These are phyloP conservation scores for Ephemerocybe angulata DNA, from an alignment of 768 basidiomycete genomes.

Conservation along the genomic window DNA sequence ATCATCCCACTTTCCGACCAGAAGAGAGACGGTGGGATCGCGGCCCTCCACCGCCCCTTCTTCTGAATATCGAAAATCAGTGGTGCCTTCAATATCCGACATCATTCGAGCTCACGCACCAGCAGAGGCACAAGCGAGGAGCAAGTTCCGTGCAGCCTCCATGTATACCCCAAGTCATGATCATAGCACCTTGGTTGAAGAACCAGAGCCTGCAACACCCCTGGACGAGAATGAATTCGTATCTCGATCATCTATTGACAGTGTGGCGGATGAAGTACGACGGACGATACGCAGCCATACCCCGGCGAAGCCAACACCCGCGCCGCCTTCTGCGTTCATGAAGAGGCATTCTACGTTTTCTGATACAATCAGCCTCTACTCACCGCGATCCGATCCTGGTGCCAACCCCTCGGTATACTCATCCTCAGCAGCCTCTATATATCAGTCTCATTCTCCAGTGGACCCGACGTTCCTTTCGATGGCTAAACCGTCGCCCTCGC, in stretches of 20 bases:
- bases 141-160: slow-evolving; percentile 47
- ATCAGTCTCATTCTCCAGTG: slow-evolving; percentile 45
- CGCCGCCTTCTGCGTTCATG: slow-evolving; percentile 39
- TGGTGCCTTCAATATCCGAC: slow-evolving; percentile 82
- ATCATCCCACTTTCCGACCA: background rate
- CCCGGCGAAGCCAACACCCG: slow-evolving; percentile 34
- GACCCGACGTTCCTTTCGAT: slow-evolving; percentile 40
- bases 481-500: slow-evolving; percentile 49
- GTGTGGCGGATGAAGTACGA: slow-evolving; percentile 78
- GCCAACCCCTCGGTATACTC: slow-evolving; percentile 48
- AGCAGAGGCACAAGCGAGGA: slow-evolving; percentile 46
- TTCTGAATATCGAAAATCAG: slow-evolving; percentile 38
- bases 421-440: slow-evolving; percentile 45
- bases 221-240: slow-evolving; percentile 64
- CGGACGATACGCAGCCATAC: slow-evolving; percentile 63
- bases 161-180: slow-evolving; percentile 47
- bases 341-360: slow-evolving; percentile 52
- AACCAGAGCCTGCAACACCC: slow-evolving; percentile 42
- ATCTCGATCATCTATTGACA: slow-evolving; percentile 84
- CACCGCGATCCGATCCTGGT: slow-evolving; percentile 54
- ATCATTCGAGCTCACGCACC: slow-evolving; percentile 82
- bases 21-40: slow-evolving; percentile 3
- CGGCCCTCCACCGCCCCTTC: slow-evolving; percentile 13
- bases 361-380: slow-evolving; percentile 53
- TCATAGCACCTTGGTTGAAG: slow-evolving; percentile 51